Percentiles rank a stretch among this genome's conserved stretches.
Conservation (phyloP, 2,329 filamentous ascomycete genomes). For the Fusarium sp. region DNA sequence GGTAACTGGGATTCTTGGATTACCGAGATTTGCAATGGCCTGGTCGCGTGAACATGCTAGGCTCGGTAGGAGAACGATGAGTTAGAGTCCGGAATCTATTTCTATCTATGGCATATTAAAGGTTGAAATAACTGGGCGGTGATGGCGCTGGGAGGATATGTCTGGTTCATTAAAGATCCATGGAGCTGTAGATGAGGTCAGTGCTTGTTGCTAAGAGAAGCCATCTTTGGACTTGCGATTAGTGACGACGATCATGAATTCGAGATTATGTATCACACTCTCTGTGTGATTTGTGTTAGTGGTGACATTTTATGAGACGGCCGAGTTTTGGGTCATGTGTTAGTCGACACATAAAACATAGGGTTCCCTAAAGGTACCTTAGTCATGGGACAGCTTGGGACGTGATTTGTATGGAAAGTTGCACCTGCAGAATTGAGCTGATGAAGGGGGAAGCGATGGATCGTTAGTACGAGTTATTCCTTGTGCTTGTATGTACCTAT, state of each 20-base stretch:
- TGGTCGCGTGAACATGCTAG: slow-evolving; percentile 8
- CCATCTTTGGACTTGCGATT: slow-evolving; percentile 6
- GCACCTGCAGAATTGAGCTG: slow-evolving; percentile 13
- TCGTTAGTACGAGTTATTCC: not conserved
- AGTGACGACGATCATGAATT: slow-evolving; percentile 4
- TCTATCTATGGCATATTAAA: slow-evolving; percentile 37
- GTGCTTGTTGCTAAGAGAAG: slow-evolving; percentile 18
- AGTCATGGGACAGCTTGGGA: slow-evolving; percentile 32
- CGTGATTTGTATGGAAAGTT: slow-evolving; percentile 36
- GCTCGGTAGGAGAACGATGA: not conserved
- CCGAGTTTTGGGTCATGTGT: slow-evolving; percentile 19
- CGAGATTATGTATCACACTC: not conserved
- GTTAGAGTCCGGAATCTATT: slow-evolving; percentile 15
- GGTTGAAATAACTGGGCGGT: slow-evolving; percentile 10
- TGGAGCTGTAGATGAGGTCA: slow-evolving; percentile 9
- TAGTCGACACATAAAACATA: slow-evolving; percentile 19
- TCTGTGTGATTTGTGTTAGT: slow-evolving; percentile 4
- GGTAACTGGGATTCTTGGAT: slow-evolving; percentile 25
- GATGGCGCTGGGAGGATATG: slow-evolving; percentile 11
- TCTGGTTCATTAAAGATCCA: slow-evolving; percentile 11
- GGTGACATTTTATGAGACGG: slow-evolving; percentile 16
- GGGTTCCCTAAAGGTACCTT: not conserved
- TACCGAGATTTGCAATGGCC: slow-evolving; percentile 41
- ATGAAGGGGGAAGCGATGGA: slow-evolving; percentile 15
- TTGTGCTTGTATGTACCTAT: not conserved